These are phyloP conservation scores for Fraxinus velutina DNA, from an alignment of 305 asterid species.

Conservation along the genomic window DNA sequence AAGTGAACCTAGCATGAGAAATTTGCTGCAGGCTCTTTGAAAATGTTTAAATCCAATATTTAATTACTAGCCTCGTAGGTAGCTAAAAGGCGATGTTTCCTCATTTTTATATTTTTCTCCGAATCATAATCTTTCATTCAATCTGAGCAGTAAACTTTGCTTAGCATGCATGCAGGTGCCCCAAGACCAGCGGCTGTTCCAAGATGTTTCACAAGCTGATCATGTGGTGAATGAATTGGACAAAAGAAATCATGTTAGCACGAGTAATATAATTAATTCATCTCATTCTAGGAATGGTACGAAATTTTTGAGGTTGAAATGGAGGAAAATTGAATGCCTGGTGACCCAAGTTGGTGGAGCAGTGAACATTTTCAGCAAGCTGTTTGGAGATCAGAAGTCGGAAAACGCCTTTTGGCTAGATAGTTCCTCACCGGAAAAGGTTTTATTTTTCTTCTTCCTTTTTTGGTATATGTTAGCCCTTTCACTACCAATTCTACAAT, in stretches of 20 bases:
- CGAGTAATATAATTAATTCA: constrained; percentile 30
- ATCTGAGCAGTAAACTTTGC: constrained; percentile 88
- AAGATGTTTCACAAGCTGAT: constrained; percentile 43
- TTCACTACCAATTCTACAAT: not conserved
- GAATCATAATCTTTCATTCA: constrained; percentile 32
- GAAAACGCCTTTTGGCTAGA: constrained; percentile 90
- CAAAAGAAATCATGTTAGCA: constrained; percentile 32
- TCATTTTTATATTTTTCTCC: not conserved
- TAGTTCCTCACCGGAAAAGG: constrained; percentile 93
- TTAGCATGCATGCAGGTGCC: constrained; percentile 92
- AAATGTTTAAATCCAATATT: not conserved
- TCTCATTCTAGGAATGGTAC: constrained; percentile 32
- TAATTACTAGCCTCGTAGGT: not conserved
- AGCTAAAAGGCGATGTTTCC: not conserved
- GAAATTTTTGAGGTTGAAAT: constrained; percentile 60
- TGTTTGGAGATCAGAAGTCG: constrained; percentile 62
- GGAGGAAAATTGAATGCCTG: constrained; percentile 66
- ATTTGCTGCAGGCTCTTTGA: not conserved
- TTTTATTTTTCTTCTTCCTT: constrained; percentile 26
- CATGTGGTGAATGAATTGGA: constrained; percentile 46
- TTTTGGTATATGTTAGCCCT: not conserved
- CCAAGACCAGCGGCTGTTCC: constrained; percentile 44
- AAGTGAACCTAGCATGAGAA: not conserved
- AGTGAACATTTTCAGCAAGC: constrained; percentile 52
- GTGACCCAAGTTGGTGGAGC: constrained; percentile 79